These are phyloP conservation scores for Kregervanrija delftensis DNA, from an alignment of 805 yeast genomes.

Conservation along the genomic window DNA sequence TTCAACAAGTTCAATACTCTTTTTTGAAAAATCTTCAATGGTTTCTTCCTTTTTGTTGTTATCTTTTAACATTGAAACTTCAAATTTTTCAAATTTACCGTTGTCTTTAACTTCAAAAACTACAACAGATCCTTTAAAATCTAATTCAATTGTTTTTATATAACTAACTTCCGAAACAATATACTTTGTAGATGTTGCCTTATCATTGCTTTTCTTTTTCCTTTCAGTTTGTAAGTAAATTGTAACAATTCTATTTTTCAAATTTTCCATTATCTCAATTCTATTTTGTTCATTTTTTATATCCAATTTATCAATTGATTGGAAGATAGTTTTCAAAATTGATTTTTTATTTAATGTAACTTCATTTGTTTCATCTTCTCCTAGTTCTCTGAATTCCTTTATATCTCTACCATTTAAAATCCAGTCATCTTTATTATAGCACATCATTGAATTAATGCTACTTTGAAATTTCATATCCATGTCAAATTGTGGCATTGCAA, in stretches of 20 bases:
- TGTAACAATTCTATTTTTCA: slow-evolving; percentile 10
- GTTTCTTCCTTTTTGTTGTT: slow-evolving; percentile 5
- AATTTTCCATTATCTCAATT: not conserved
- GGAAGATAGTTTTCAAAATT: slow-evolving; percentile 4
- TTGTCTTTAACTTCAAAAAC: slow-evolving; percentile 22
- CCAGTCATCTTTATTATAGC: slow-evolving; percentile 15
- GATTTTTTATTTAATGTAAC: slow-evolving; percentile 14
- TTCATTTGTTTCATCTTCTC: slow-evolving; percentile 9
- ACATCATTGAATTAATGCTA: slow-evolving; percentile 21
- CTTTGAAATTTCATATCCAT: slow-evolving; percentile 27
- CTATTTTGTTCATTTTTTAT: not conserved
- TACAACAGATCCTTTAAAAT: slow-evolving; percentile 19
- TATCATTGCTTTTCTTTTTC: no score
- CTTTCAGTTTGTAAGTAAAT: slow-evolving; percentile 12
- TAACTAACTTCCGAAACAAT: slow-evolving; percentile 13
- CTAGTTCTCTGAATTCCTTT: slow-evolving; percentile 1
- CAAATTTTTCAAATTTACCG: slow-evolving; percentile 18
- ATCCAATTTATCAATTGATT: no score
- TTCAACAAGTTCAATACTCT: slow-evolving; percentile 7
- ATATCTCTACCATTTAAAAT: slow-evolving; percentile 6
- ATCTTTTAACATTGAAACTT: slow-evolving; percentile 20
- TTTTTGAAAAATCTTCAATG: slow-evolving; percentile 2
- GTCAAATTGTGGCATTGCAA: slow-evolving; percentile 20
- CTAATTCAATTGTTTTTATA: slow-evolving; percentile 24
- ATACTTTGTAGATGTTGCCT: slow-evolving; percentile 4